Base-by-base conservation (phyloP, 202 grass and related monocot genomes). In the Setaria italica region DNA sequence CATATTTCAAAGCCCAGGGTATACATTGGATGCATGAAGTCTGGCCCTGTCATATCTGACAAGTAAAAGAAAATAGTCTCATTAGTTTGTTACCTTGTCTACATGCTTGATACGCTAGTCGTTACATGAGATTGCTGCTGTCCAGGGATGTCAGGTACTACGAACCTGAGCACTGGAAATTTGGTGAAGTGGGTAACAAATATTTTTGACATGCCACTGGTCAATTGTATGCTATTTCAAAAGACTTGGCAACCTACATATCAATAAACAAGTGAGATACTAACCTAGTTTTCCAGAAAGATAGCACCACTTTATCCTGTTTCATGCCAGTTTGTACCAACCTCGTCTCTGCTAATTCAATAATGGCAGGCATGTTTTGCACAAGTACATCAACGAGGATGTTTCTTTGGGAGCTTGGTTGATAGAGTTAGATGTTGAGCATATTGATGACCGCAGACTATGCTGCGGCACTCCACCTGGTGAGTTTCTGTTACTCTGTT, bases 21-120 rank as follows among this genome's bases (percentile, higher is more conserved):
- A 73, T 97, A 97, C 70, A 97, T 92, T 82, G 95, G 95, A 72
- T 97, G 95, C 92, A 97, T 97, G 95, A 97, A 97, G 62, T 95
- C 92, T 73, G 95, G 95, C 17, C 95, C 92, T 33, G 90, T 97
- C 15, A 74, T 97, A 15, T 85, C 90, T 76, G 85, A 87, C 46
- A 97, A 25, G 25, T 25, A 25, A 25, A 25, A 25, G 25, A 25
- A 25, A 25, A 25, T 25, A 25, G 25, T 25, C 25, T 25, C 25
- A 25, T 25, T 25, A 25, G 25, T 25, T 25, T 25, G 25, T 25
- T 25, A 25, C 25, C 25, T 25, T 25, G 25, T 25, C 25, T 25
- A 25, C 25, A 25, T 25, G 25, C 25, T 25, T 25, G 25, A 93
- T 13, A n/a, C 20, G 30, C 25, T 25, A 57, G 75, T 21, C 46